phyloP scores from a whole-genome alignment of 345 rosid species.

The Clausena lansium region DNA sequence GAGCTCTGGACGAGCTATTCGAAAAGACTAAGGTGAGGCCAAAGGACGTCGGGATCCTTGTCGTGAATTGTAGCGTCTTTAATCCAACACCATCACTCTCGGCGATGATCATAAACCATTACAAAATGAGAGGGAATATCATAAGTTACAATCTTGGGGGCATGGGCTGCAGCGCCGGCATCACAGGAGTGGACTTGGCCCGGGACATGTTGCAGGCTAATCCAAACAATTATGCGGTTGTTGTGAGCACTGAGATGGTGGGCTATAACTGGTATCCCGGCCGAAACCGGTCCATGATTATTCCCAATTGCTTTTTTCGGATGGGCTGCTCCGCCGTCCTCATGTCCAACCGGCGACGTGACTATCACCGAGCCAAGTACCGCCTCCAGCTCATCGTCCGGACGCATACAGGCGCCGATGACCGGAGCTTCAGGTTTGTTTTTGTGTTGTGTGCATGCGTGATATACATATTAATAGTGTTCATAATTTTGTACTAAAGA shows the following conservation, averaged over 20 bases:
- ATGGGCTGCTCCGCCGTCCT: conserved; percentile 92
- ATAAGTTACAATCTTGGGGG: conserved; percentile 92
- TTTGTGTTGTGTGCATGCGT: not conserved
- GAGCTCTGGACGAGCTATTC: conserved; percentile 85
- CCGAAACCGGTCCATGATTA: conserved; percentile 70
- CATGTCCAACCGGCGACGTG: conserved; percentile 77
- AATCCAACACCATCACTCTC: conserved; percentile 95
- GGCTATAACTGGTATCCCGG: conserved; percentile 92
- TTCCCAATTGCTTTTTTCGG: conserved; percentile 84
- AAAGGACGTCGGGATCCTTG: conserved; percentile 83
- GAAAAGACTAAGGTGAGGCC: conserved; percentile 76
- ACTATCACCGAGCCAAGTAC: conserved; percentile 73
- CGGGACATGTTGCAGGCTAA: conserved; percentile 92
- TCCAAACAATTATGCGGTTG: conserved; percentile 74
- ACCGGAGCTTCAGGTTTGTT: conserved; percentile 86
- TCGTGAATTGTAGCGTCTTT: conserved; percentile 91
- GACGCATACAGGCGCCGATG: conserved; percentile 92
- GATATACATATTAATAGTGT: too few relatives aligned
- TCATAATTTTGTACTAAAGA: too few relatives aligned
- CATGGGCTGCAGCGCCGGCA: conserved; percentile 94
- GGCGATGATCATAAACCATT: conserved; percentile 90
- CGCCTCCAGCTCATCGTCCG: conserved; percentile 85
- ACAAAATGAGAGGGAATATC: conserved; percentile 92
- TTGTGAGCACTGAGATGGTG: conserved; percentile 93
- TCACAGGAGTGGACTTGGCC: conserved; percentile 80